Percentiles rank a stretch among this genome's conserved stretches.
Conservation (phyloP, 371 early-diverging fungal species). For the Lichtheimia ornata region DNA sequence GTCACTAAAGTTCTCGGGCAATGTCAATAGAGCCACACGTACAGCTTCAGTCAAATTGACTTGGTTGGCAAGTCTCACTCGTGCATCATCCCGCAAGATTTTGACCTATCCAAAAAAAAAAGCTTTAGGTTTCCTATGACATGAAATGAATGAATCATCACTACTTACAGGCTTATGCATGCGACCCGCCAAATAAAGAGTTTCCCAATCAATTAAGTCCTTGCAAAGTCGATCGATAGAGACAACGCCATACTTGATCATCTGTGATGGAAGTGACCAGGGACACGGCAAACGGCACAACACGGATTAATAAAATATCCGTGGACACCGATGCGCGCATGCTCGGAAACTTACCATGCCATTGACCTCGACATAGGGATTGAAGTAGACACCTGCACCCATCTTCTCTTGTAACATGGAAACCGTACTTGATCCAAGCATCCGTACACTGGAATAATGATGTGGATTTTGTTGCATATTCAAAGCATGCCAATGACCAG, state of each 20-base stretch:
- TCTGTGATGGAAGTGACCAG: constrained; percentile 36
- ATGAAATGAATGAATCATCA: not conserved
- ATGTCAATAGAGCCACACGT: constrained; percentile 79
- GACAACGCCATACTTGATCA: constrained; percentile 95
- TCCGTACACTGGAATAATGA: constrained; percentile 85
- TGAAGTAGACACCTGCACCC: constrained; percentile 94
- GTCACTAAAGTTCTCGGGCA: constrained; percentile 83
- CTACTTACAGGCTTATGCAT: constrained; percentile 92
- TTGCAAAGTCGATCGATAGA: constrained; percentile 82
- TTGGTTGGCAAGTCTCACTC: constrained; percentile 83
- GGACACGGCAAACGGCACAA: no score
- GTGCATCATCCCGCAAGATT: constrained; percentile 85
- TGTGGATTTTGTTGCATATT: constrained; percentile 88
- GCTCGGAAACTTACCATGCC: constrained; percentile 65
- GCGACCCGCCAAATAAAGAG: constrained; percentile 93
- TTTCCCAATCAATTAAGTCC: constrained; percentile 94
- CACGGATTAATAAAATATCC: constrained; percentile 3
- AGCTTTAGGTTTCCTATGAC: not conserved
- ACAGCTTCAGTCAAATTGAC: constrained; percentile 87
- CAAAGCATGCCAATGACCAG: constrained; percentile 95
- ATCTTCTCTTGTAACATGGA: constrained; percentile 78
- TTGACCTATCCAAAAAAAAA: constrained; percentile 54
- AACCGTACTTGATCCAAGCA: constrained; percentile 73
- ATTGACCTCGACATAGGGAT: constrained; percentile 88
- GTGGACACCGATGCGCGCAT: not conserved